Conservation (phyloP, 805 yeast species). For the Pichia cephalocereana region DNA sequence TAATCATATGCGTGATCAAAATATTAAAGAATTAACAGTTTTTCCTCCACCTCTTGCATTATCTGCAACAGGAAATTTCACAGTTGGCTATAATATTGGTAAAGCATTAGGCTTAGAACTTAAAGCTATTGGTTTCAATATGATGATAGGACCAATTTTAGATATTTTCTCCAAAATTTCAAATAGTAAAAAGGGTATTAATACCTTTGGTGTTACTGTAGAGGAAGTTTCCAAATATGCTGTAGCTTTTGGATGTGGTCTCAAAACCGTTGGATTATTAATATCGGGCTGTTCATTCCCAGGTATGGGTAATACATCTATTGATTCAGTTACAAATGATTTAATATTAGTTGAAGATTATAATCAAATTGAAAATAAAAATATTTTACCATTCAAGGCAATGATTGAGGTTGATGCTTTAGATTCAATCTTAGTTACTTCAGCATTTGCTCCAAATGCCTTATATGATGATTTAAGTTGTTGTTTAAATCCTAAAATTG, state of each 20-base stretch:
- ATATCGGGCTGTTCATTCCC: constrained; percentile 58
- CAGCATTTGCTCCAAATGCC: constrained; percentile 53
- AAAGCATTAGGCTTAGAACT: constrained; percentile 47
- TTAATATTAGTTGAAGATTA: constrained; percentile 49
- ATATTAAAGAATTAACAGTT: constrained; percentile 40
- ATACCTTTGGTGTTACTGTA: constrained; percentile 50
- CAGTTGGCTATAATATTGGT: constrained; percentile 40
- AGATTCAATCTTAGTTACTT: constrained; percentile 54
- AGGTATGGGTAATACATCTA: constrained; percentile 52
- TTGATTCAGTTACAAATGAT: constrained; percentile 45
- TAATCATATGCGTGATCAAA: constrained; percentile 47
- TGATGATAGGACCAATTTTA: constrained; percentile 50
- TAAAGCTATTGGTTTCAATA: constrained; percentile 42
- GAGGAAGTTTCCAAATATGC: constrained; percentile 50
- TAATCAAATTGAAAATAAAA: constrained; percentile 40
- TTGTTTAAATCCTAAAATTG: constrained; percentile 44
- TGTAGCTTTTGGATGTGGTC: constrained; percentile 41
- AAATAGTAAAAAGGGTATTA: constrained; percentile 46
- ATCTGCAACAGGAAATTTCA: constrained; percentile 42
- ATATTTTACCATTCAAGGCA: constrained; percentile 42
- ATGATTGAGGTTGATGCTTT: constrained; percentile 35
- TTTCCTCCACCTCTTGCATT: constrained; percentile 59
- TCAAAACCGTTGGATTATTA: constrained; percentile 42
- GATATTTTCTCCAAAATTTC: constrained; percentile 49
- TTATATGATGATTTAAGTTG: constrained; percentile 54